These are phyloP conservation scores for Hyaloscypha finlandica DNA, from an alignment of 495 filamentous ascomycete species.

Conservation along the genomic window DNA sequence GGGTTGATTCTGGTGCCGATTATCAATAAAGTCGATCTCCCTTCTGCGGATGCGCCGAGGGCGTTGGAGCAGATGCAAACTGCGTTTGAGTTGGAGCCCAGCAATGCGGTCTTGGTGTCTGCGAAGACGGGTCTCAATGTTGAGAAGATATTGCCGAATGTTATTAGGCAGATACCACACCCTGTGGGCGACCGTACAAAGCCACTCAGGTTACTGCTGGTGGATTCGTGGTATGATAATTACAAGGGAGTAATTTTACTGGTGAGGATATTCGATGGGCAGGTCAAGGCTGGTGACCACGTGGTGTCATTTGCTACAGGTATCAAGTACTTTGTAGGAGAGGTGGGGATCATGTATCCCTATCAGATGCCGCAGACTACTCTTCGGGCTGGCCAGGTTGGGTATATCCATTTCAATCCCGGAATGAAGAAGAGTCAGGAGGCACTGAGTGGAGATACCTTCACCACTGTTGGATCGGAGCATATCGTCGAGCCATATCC, in stretches of 20 bases:
- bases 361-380: constrained; percentile 77
- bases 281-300: constrained; percentile 77
- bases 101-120: constrained; percentile 80
- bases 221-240: constrained; percentile 97
- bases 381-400: constrained; percentile 89
- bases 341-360: constrained; percentile 97
- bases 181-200: constrained; percentile 70
- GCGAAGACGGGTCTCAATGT: constrained; percentile 94
- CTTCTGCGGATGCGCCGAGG: constrained; percentile 79
- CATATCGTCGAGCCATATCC: constrained; percentile 76
- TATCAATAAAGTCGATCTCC: constrained; percentile 94
- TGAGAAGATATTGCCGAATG: constrained; percentile 73
- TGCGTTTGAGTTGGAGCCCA: constrained; percentile 85
- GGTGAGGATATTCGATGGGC: constrained; percentile 89
- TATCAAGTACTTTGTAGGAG: constrained; percentile 86
- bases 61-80: constrained; percentile 82
- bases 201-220: constrained; percentile 81
- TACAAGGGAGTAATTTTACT: constrained; percentile 93
- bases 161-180: constrained; percentile 81
- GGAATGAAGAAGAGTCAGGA: constrained; percentile 97
- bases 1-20: constrained; percentile 85
- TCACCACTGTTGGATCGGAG: constrained; percentile 80
- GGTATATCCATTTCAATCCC: constrained; percentile 95
- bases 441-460: constrained; percentile 94
- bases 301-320: constrained; percentile 83